phyloP scores from a whole-genome alignment of 768 basidiomycete species.

The Panellus pusillus region DNA sequence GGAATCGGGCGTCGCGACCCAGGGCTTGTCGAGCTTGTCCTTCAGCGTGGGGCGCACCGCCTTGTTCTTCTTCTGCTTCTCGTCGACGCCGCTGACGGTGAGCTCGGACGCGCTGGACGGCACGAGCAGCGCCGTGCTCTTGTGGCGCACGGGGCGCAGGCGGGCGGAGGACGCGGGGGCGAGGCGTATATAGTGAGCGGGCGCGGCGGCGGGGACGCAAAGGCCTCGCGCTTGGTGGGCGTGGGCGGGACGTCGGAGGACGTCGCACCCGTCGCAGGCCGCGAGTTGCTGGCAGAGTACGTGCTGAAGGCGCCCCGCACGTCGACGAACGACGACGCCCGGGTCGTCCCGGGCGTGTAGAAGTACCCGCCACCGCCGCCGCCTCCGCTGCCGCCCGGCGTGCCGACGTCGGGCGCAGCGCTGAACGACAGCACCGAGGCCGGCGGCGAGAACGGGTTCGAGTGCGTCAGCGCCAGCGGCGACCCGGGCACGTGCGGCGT shows the following conservation, averaged over 20 bases:
- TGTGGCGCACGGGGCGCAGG: slow-evolving; percentile 39
- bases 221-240: slow-evolving; percentile 49
- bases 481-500: background rate
- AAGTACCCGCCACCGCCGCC: slow-evolving; percentile 22
- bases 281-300: background rate
- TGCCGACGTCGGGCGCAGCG: slow-evolving; percentile 32
- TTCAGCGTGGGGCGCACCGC: slow-evolving; percentile 19
- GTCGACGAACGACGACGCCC: slow-evolving; percentile 17
- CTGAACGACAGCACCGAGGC: slow-evolving; percentile 47
- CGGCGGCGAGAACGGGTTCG: slow-evolving; percentile 56
- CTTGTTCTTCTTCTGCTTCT: slow-evolving; percentile 1
- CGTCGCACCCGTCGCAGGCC: background rate
- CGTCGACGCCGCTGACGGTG: background rate
- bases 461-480: background rate
- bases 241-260: slow-evolving; percentile 4
- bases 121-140: slow-evolving; percentile 46
- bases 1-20: slow-evolving; percentile 59
- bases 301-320: slow-evolving; percentile 10
- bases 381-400: slow-evolving; percentile 18
- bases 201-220: slow-evolving; percentile 58
- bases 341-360: slow-evolving; percentile 10
- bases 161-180: slow-evolving; percentile 42
- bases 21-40: slow-evolving; percentile 53
- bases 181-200: slow-evolving; percentile 56
- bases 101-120: background rate